Evolutionary conservation across 768 basidiomycete species (phyloP).

Genomic region (Artomyces pyxidatus): DNA sequence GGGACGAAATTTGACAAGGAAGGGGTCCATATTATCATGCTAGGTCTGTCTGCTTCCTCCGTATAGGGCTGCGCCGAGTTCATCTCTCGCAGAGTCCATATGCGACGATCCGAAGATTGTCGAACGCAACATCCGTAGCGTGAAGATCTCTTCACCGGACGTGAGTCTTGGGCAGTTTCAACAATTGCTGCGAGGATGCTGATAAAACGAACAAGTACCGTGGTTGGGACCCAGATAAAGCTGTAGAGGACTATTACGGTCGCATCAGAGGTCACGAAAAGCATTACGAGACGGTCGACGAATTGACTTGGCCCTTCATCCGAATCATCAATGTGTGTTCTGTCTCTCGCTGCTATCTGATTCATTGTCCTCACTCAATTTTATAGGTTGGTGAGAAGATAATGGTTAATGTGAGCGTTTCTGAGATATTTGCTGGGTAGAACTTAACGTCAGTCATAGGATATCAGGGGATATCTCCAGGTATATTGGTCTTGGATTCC

Average conservation of each 20-base stretch:
- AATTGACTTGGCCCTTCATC: slow-evolving; percentile 87
- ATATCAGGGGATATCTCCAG: slow-evolving; percentile 85
- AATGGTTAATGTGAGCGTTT: slow-evolving; percentile 70
- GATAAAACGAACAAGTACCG: slow-evolving; percentile 53
- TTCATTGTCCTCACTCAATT: no score
- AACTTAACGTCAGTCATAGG: no score
- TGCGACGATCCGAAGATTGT: slow-evolving; percentile 93
- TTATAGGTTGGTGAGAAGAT: slow-evolving; percentile 88
- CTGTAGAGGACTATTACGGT: slow-evolving; percentile 86
- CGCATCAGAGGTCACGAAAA: slow-evolving; percentile 83
- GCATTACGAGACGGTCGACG: slow-evolving; percentile 87
- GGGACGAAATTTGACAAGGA: slow-evolving; percentile 79
- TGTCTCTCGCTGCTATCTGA: no score
- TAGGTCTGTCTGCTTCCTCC: slow-evolving; percentile 55
- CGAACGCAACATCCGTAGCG: slow-evolving; percentile 87
- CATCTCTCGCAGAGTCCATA: slow-evolving; percentile 55
- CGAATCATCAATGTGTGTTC: slow-evolving; percentile 79
- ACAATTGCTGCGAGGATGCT: background rate
- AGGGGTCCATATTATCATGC: slow-evolving; percentile 88
- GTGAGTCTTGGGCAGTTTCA: slow-evolving; percentile 40
- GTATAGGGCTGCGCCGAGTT: slow-evolving; percentile 1
- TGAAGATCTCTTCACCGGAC: slow-evolving; percentile 98
- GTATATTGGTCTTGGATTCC: slow-evolving; percentile 28
- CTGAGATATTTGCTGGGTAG: background rate
- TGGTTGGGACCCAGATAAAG: slow-evolving; percentile 87